Percentiles rank a stretch among this genome's conserved stretches.
phyloP scores from a whole-genome alignment of 768 basidiomycete species.

The Lactifluus subvellereus region DNA sequence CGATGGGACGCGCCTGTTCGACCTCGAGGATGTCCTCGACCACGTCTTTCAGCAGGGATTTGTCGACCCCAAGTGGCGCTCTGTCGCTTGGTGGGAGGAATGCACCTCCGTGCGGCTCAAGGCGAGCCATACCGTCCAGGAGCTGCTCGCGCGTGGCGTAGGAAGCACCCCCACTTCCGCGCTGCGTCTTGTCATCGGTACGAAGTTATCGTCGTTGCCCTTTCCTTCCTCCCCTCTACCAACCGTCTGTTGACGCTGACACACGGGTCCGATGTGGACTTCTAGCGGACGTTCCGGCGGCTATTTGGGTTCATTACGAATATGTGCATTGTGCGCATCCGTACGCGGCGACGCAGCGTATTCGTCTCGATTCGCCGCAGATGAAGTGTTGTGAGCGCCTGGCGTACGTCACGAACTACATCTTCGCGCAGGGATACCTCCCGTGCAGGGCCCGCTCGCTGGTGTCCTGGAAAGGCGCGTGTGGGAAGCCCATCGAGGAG shows the following conservation, averaged over 20 bases:
- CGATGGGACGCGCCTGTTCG: conserved; percentile 36
- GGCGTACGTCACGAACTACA: conserved; percentile 44
- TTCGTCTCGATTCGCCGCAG: conserved; percentile 35
- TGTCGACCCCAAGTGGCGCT: conserved; percentile 39
- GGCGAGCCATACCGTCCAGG: conserved; percentile 34
- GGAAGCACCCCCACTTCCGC: conserved; percentile 42
- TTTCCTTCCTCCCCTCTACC: no score
- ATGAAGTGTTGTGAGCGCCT: conserved; percentile 34
- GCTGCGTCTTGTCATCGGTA: conserved; percentile 43
- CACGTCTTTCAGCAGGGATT: conserved; percentile 42
- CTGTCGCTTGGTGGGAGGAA: conserved; percentile 43
- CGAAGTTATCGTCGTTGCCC: conserved; percentile 1
- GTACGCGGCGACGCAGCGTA: conserved; percentile 38
- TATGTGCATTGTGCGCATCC: conserved; percentile 33
- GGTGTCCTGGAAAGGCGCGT: conserved; percentile 39
- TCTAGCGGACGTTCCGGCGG: conserved; percentile 38
- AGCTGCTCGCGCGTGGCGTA: conserved; percentile 33
- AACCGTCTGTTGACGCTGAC: no score
- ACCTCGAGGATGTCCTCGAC: conserved; percentile 46
- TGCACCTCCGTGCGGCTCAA: conserved; percentile 36
- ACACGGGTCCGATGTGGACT: neutral
- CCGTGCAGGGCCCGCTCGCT: conserved; percentile 33
- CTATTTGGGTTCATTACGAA: conserved; percentile 42
- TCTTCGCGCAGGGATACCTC: conserved; percentile 39
- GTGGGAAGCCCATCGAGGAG: conserved; percentile 34